phyloP scores from a whole-genome alignment of 176 grass and related monocot genomes.

The Miscanthus lutarioriparius region DNA sequence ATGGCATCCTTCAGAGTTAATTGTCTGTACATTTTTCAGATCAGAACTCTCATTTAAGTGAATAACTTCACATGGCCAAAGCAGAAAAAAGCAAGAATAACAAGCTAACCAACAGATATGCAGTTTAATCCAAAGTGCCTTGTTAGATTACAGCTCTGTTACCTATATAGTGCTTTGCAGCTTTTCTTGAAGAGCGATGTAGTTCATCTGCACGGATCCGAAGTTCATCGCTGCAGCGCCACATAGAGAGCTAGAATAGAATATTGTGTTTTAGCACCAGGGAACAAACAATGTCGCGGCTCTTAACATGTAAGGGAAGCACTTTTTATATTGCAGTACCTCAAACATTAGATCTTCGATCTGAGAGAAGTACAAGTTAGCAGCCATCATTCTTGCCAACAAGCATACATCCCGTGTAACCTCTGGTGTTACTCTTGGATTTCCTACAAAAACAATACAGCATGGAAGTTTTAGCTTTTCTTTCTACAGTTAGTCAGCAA shows the following conservation, averaged over 20 bases:
- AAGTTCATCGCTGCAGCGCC: conserved; percentile 92
- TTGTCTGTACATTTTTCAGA: neutral
- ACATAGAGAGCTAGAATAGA: conserved; percentile 94
- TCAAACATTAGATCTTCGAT: conserved; percentile 99
- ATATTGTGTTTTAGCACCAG: conserved; percentile 22
- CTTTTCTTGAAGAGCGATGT: conserved; percentile 62
- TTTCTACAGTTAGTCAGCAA: neutral
- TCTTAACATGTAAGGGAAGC: neutral
- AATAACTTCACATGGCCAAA: conserved; percentile 11
- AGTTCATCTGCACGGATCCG: conserved; percentile 62
- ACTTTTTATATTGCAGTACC: conserved; percentile 43
- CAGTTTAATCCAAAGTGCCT: neutral
- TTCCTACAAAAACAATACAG: conserved; percentile 60
- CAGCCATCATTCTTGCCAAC: conserved; percentile 95
- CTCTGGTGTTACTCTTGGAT: conserved; percentile 95
- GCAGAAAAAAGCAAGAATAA: conserved; percentile 13
- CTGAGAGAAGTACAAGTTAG: conserved; percentile 90
- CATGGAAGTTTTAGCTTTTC: neutral
- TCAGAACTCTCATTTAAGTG: neutral
- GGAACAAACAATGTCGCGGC: conserved; percentile 2
- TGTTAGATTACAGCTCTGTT: conserved; percentile 28
- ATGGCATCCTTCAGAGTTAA: neutral
- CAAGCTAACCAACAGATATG: neutral
- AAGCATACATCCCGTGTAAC: conserved; percentile 99
- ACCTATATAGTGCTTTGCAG: conserved; percentile 97